A percentile compares a stretch with the other conserved stretches of the same genome.
These are phyloP conservation scores for Fusarium solani-melongenae DNA, from an alignment of 2,329 filamentous ascomycete species.

Conservation along the genomic window DNA sequence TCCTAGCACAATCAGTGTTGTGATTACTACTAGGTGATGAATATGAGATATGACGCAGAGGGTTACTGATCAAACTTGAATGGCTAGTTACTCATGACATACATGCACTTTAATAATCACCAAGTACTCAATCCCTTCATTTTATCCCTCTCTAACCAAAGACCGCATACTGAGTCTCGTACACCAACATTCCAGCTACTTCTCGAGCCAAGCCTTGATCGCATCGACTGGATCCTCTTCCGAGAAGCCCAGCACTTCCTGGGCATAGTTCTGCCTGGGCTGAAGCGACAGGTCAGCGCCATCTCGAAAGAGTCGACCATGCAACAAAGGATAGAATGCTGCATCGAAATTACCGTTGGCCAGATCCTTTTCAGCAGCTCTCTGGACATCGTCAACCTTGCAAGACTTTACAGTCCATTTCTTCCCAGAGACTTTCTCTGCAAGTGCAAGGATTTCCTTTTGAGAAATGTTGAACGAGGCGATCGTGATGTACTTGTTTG, in stretches of 20 bases:
- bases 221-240: background rate
- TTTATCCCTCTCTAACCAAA: background rate
- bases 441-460: background rate
- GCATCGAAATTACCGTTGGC: background rate
- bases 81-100: background rate
- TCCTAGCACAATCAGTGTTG: background rate
- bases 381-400: background rate
- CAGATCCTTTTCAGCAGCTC: background rate
- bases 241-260: background rate
- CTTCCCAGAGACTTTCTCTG: background rate
- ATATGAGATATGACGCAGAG: background rate
- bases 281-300: conserved; percentile 1
- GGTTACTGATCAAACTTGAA: background rate
- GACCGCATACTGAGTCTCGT: background rate
- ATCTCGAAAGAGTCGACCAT: background rate
- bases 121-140: background rate
- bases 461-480: conserved; percentile 11
- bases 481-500: background rate
- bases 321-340: conserved; percentile 5
- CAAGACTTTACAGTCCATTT: conserved; percentile 1
- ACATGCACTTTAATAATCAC: background rate
- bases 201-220: background rate
- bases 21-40: background rate
- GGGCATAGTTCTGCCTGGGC: background rate
- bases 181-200: background rate